phyloP scores from a whole-genome alignment of 164 flowering plant genomes.

The Warburgia ugandensis region DNA sequence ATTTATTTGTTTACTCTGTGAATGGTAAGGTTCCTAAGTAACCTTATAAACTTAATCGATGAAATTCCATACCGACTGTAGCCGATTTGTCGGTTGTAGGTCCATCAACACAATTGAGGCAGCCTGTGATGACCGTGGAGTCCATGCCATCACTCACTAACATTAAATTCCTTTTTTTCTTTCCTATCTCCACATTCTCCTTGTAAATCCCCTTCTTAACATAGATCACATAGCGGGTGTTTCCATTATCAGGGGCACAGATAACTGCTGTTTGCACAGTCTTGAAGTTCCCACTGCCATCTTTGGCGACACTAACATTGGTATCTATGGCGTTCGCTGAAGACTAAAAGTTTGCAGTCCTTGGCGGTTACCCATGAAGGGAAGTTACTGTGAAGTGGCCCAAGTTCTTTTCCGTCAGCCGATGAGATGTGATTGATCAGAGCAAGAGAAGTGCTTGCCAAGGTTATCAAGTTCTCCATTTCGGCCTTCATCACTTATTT shows the following conservation, averaged over 20 bases:
- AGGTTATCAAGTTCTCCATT: conserved; percentile 22
- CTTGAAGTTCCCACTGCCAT: conserved; percentile 40
- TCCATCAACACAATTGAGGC: conserved; percentile 38
- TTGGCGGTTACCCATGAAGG: conserved; percentile 30
- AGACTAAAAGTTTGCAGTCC: conserved; percentile 22
- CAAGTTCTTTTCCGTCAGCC: background rate
- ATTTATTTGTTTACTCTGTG: too few relatives aligned
- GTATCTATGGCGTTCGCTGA: conserved; percentile 18
- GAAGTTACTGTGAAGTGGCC: conserved; percentile 3
- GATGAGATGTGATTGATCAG: conserved; percentile 25
- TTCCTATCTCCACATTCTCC: conserved; percentile 32
- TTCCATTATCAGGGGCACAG: conserved; percentile 23
- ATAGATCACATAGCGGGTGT: conserved; percentile 27
- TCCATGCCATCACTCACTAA: conserved; percentile 43
- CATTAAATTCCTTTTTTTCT: conserved; percentile 34
- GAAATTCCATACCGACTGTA: conserved; percentile 29
- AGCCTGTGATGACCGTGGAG: conserved; percentile 36
- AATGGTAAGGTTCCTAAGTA: background rate
- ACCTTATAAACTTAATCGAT: background rate
- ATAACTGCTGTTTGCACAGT: conserved; percentile 34
- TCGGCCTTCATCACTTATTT: conserved; percentile 13
- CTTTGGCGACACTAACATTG: conserved; percentile 37
- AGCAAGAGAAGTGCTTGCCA: conserved; percentile 28
- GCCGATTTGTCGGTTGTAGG: conserved; percentile 41
- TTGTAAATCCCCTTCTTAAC: conserved; percentile 37